Conservation (phyloP, 371 early-diverging fungal species). For the Hamiltosporidium tvaerminnensis region DNA sequence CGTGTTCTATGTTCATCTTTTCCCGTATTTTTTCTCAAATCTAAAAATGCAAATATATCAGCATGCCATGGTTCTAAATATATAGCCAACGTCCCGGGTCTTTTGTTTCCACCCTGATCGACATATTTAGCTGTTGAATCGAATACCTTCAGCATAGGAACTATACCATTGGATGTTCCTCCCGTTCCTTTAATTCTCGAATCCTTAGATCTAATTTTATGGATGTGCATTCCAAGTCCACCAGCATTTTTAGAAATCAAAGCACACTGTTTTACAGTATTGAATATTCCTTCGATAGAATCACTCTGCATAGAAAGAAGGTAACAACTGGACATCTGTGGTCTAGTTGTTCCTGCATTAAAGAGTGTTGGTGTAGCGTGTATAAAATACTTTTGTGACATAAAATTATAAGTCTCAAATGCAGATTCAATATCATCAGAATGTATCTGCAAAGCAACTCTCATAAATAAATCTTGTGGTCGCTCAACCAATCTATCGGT, state of each 20-base stretch:
- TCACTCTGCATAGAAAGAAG: constrained; percentile 81
- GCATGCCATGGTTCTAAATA: constrained; percentile 98
- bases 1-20: constrained; percentile 88
- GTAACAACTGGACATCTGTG: constrained; percentile 88
- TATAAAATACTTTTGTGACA: constrained; percentile 82
- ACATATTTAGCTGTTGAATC: constrained; percentile 94
- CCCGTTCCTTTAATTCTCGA: constrained; percentile 90
- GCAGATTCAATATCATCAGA: constrained; percentile 73
- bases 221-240: constrained; percentile 85
- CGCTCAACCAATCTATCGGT: constrained; percentile 73
- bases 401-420: constrained; percentile 80
- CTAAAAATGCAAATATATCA: constrained; percentile 89
- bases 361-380: constrained; percentile 95
- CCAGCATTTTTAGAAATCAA: constrained; percentile 92
- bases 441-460: constrained; percentile 89
- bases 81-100: constrained; percentile 93
- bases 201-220: constrained; percentile 72
- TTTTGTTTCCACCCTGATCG: constrained; percentile 93
- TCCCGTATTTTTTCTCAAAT: constrained; percentile 90
- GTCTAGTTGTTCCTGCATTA: constrained; percentile 82
- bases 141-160: constrained; percentile 90
- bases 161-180: constrained; percentile 84
- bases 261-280: constrained; percentile 82
- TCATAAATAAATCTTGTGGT: constrained; percentile 96
- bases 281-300: constrained; percentile 90